Evolutionary conservation across 1,139 yeast genomes (phyloP).

Genomic region (Taphrina confusa): DNA sequence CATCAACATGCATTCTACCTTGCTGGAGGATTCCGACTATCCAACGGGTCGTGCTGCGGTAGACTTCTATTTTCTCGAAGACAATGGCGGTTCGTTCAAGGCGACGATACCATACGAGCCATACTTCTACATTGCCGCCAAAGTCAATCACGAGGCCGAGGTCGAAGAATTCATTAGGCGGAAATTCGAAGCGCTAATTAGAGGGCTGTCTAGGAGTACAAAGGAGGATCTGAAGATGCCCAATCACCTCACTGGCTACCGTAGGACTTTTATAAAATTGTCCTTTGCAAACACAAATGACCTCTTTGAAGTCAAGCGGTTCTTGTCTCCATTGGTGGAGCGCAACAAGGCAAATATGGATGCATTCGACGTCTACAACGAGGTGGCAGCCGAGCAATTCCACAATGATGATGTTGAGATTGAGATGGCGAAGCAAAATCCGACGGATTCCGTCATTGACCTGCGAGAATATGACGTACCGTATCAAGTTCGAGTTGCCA

Average conservation of each 20-base stretch:
- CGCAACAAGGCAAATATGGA: constrained; percentile 66
- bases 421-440: constrained; percentile 49
- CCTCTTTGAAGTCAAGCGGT: constrained; percentile 69
- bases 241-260: constrained; percentile 81
- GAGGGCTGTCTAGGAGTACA: constrained; percentile 55
- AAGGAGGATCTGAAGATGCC: constrained; percentile 81
- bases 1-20: constrained; percentile 68
- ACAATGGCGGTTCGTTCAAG: constrained; percentile 94
- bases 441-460: constrained; percentile 69
- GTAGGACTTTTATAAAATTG: constrained; percentile 64
- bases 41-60: constrained; percentile 78
- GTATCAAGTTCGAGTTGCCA: constrained; percentile 90
- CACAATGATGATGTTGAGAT: constrained; percentile 42
- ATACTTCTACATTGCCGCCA: constrained; percentile 74
- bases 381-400: constrained; percentile 38
- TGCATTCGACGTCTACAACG: constrained; percentile 67
- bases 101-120: constrained; percentile 83
- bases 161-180: constrained; percentile 83
- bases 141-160: constrained; percentile 68
- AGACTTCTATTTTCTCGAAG: constrained; percentile 93
- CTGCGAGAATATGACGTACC: constrained; percentile 95
- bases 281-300: constrained; percentile 76
- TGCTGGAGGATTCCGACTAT: constrained; percentile 58
- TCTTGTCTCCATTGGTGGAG: constrained; percentile 66
- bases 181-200: constrained; percentile 63